Percentiles rank a stretch among this genome's conserved stretches.
These are phyloP conservation scores for Cercospora canescens DNA, from an alignment of 2,329 filamentous ascomycete genomes.

Conservation along the genomic window DNA sequence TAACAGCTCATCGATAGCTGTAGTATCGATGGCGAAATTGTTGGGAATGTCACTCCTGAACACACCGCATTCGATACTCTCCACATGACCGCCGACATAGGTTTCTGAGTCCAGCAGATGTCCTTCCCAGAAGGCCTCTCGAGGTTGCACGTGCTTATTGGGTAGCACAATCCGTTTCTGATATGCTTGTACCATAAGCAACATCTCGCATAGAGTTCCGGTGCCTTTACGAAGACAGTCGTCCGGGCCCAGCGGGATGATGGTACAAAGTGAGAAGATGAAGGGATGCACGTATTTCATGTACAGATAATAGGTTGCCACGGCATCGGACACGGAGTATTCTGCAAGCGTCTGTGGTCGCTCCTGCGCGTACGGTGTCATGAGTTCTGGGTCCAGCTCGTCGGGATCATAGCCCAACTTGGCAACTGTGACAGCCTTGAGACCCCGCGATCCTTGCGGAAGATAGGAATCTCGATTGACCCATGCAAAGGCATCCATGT, in stretches of 20 bases:
- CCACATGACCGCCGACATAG: slow-evolving; percentile 96
- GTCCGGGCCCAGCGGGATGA: slow-evolving; percentile 88
- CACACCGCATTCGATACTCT: slow-evolving; percentile 97
- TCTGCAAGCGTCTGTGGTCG: slow-evolving; percentile 92
- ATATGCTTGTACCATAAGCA: slow-evolving; percentile 98
- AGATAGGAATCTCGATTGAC: slow-evolving; percentile 98
- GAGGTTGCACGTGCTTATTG: slow-evolving; percentile 90
- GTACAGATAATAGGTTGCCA: slow-evolving; percentile 97
- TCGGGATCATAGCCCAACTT: slow-evolving; percentile 98
- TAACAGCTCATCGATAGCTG: slow-evolving; percentile 85
- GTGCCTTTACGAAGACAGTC: slow-evolving; percentile 94
- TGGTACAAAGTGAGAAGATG: slow-evolving; percentile 97
- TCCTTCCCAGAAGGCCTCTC: slow-evolving; percentile 94
- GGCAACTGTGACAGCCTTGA: slow-evolving; percentile 96
- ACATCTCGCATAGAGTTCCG: slow-evolving; percentile 98
- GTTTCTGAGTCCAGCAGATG: slow-evolving; percentile 96
- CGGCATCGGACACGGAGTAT: slow-evolving; percentile 98
- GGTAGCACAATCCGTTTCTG: slow-evolving; percentile 87
- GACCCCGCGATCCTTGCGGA: slow-evolving; percentile 91
- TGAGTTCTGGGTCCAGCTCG: slow-evolving; percentile 93
- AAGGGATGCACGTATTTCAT: slow-evolving; percentile 99
- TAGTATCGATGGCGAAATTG: slow-evolving; percentile 86
- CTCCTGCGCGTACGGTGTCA: slow-evolving; percentile 87
- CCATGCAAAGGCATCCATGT: slow-evolving; percentile 99
- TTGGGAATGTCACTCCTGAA: slow-evolving; percentile 95